Conservation (phyloP, 2,329 filamentous ascomycete species). For the Huntiella omanensis region DNA sequence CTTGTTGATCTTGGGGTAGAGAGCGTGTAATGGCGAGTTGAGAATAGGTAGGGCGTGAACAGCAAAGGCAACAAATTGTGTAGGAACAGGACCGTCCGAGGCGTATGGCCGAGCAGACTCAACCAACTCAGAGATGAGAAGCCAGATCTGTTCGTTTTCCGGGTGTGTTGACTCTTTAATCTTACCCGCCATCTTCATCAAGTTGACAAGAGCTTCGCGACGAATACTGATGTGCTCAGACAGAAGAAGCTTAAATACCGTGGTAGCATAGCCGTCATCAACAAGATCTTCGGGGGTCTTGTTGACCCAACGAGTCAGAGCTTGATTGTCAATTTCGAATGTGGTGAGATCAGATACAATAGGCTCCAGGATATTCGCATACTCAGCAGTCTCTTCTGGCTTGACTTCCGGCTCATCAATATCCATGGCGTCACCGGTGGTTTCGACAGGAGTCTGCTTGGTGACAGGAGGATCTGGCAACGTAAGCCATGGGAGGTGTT, state of each 20-base stretch:
- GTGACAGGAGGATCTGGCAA: slow-evolving; percentile 1
- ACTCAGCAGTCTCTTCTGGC: background rate
- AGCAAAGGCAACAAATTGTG: slow-evolving; percentile 58
- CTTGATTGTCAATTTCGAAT: slow-evolving; percentile 29
- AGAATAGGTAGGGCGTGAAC: slow-evolving; percentile 50
- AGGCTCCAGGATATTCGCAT: slow-evolving; percentile 1
- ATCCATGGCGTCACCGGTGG: slow-evolving; percentile 1
- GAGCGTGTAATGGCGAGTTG: slow-evolving; percentile 55
- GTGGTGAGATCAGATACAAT: slow-evolving; percentile 3
- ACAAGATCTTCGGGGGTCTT: slow-evolving; percentile 64
- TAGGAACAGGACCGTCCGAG: slow-evolving; percentile 43
- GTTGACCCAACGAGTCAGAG: slow-evolving; percentile 46
- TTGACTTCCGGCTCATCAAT: background rate
- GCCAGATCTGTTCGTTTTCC: slow-evolving; percentile 60
- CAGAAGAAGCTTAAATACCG: slow-evolving; percentile 55
- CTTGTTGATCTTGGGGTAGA: slow-evolving; percentile 73
- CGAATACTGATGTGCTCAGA: slow-evolving; percentile 60
- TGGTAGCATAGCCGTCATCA: slow-evolving; percentile 54
- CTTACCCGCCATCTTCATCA: slow-evolving; percentile 45
- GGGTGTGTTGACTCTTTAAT: slow-evolving; percentile 50
- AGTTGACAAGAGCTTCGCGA: slow-evolving; percentile 53
- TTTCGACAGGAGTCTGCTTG: background rate
- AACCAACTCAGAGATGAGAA: slow-evolving; percentile 60
- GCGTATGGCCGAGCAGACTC: slow-evolving; percentile 48
- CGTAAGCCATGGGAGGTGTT: slow-evolving; percentile 15